A percentile compares a stretch with the other conserved stretches of the same genome.
These are phyloP conservation scores for Gonium pectorale DNA, from an alignment of 139 green algal species.

Conservation along the genomic window DNA sequence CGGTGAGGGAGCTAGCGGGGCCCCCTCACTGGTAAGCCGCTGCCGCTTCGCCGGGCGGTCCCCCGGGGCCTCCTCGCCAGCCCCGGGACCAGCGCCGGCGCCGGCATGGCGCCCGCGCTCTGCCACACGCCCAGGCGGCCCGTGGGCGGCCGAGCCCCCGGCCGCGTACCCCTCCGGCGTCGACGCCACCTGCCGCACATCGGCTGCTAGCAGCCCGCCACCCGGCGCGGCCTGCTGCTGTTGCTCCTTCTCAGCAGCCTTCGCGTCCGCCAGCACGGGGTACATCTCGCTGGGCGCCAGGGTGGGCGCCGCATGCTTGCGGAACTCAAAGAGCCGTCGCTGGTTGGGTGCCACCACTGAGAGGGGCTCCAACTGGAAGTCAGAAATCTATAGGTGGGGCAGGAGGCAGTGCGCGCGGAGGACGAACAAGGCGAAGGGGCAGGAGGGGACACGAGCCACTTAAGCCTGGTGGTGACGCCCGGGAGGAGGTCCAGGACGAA, in stretches of 20 bases:
- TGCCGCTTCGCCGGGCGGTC: too few relatives aligned
- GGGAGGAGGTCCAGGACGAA: too few relatives aligned
- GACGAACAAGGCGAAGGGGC: too few relatives aligned
- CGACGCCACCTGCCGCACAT: too few relatives aligned
- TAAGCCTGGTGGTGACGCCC: too few relatives aligned
- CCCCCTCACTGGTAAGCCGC: too few relatives aligned
- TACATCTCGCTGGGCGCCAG: conserved; percentile 54
- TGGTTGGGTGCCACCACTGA: conserved; percentile 10
- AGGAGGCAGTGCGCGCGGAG: too few relatives aligned
- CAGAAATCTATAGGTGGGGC: conserved; percentile 36
- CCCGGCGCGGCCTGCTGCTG: conserved; percentile 11
- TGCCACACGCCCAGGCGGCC: background rate
- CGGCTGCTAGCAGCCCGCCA: conserved; percentile 5
- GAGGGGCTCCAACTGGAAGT: conserved; percentile 51
- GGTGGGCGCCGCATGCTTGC: conserved; percentile 1
- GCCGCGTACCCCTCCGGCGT: background rate
- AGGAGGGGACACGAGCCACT: too few relatives aligned
- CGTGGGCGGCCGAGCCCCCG: background rate
- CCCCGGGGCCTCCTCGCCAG: too few relatives aligned
- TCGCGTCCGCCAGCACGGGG: conserved; percentile 35
- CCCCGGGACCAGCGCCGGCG: too few relatives aligned
- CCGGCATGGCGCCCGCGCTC: too few relatives aligned
- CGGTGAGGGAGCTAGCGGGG: too few relatives aligned
- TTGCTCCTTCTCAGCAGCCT: background rate
- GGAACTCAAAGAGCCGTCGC: conserved; percentile 45